Conservation (phyloP, 1,284 basidiomycete species). For the Leccinum subrobustum region DNA sequence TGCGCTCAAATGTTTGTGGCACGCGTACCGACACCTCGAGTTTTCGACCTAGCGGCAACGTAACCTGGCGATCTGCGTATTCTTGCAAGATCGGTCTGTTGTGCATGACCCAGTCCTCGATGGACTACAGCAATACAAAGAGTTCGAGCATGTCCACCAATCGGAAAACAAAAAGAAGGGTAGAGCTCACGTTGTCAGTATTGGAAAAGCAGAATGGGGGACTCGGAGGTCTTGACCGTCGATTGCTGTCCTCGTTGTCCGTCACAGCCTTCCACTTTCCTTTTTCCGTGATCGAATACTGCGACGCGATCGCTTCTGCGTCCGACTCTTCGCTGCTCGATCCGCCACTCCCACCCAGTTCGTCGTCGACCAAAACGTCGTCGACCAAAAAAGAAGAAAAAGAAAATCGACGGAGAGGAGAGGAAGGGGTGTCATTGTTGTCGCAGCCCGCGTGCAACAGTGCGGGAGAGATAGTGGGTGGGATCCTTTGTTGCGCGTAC, state of each 20-base stretch:
- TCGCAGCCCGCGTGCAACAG: constrained; percentile 16
- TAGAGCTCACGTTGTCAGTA: constrained; percentile 9
- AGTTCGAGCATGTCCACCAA: neutral
- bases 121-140: constrained; percentile 8
- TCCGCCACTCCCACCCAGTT: neutral
- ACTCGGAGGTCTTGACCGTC: neutral
- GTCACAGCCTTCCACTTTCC: constrained; percentile 17
- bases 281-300: neutral
- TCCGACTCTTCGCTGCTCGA: neutral
- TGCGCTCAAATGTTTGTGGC: neutral
- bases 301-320: constrained; percentile 8
- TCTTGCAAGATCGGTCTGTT: constrained; percentile 26
- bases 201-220: constrained; percentile 1
- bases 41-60: constrained; percentile 25
- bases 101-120: constrained; percentile 23
- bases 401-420: neutral
- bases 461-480: constrained; percentile 14
- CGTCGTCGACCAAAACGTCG: neutral
- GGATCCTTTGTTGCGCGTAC: constrained; percentile 9
- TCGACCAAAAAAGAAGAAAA: neutral
- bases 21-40: constrained; percentile 26
- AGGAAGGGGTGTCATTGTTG: neutral
- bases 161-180: neutral
- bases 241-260: neutral
- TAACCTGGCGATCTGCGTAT: constrained; percentile 30